These are phyloP conservation scores for Puccinia brachypodii DNA, from an alignment of 1,284 basidiomycete species.

Conservation along the genomic window DNA sequence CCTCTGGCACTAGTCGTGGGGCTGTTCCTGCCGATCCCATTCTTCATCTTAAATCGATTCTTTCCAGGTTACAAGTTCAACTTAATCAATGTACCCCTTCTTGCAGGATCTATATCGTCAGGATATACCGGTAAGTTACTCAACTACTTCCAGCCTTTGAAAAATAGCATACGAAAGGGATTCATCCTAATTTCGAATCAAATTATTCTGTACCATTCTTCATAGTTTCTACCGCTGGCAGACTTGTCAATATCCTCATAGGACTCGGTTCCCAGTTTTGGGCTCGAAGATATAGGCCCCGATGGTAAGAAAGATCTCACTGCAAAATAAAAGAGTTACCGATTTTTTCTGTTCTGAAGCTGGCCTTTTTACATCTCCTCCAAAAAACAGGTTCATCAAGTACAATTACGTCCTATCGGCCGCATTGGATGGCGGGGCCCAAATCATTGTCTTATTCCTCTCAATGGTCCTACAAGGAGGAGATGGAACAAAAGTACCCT, in stretches of 20 bases:
- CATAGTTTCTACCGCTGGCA: slow-evolving; percentile 36
- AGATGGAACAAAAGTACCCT: slow-evolving; percentile 3
- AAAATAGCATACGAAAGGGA: no score
- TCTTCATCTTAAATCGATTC: slow-evolving; percentile 11
- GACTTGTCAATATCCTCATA: slow-evolving; percentile 36
- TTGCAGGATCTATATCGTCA: slow-evolving; percentile 1
- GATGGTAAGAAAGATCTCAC: slow-evolving; percentile 23
- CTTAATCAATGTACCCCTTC: slow-evolving; percentile 32
- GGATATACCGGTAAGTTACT: slow-evolving; percentile 19
- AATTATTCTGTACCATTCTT: neutral
- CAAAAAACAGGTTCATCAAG: slow-evolving; percentile 24
- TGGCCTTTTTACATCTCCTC: neutral
- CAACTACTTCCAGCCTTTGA: neutral
- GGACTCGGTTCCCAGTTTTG: slow-evolving; percentile 42
- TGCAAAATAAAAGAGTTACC: neutral
- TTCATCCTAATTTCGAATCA: no score
- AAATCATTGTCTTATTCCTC: slow-evolving; percentile 27
- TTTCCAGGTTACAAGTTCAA: neutral
- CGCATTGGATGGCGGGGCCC: slow-evolving; percentile 43
- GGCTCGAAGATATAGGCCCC: slow-evolving; percentile 32
- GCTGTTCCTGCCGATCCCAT: slow-evolving; percentile 30
- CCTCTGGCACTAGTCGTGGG: slow-evolving; percentile 26
- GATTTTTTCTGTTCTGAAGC: neutral
- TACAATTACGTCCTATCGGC: slow-evolving; percentile 47
- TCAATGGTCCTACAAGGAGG: slow-evolving; percentile 35